Conservation (phyloP, 257 asterid species). For the Nicotiana sylvestris region DNA sequence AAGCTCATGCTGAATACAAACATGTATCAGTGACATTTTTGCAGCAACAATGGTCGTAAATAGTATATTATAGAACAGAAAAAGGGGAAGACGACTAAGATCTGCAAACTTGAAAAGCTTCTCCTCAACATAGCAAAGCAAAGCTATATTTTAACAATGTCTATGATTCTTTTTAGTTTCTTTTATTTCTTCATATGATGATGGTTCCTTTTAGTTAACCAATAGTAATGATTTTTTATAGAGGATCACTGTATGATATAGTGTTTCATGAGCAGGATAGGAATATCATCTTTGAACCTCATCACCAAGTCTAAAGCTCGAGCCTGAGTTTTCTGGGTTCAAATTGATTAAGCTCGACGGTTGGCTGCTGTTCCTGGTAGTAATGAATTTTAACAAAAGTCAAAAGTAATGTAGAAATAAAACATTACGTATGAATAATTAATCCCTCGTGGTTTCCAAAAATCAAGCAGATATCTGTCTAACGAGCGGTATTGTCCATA, state of each 20-base stretch:
- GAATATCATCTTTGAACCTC: background rate
- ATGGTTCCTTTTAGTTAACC: background rate
- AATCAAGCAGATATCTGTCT: background rate
- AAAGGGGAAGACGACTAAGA: background rate
- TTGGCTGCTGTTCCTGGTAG: background rate
- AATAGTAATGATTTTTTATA: background rate
- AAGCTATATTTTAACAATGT: background rate
- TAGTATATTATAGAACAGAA: background rate
- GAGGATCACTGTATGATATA: background rate
- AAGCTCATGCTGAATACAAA: background rate
- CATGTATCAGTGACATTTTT: background rate
- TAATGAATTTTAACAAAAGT: background rate
- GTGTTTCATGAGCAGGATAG: background rate
- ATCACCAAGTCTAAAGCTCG: background rate
- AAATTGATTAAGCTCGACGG: background rate
- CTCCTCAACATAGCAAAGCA: background rate
- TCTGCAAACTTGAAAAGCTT: background rate
- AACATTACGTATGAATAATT: background rate
- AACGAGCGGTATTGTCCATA: background rate
- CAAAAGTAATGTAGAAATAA: background rate
- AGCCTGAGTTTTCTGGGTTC: background rate
- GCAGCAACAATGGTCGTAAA: background rate
- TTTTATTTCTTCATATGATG: no score
- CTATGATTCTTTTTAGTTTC: background rate
- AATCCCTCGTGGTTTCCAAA: background rate